A percentile compares a stretch with the other conserved stretches of the same genome.
phyloP scores from a whole-genome alignment of 345 rosid species.

The Noccaea bulbosa region DNA sequence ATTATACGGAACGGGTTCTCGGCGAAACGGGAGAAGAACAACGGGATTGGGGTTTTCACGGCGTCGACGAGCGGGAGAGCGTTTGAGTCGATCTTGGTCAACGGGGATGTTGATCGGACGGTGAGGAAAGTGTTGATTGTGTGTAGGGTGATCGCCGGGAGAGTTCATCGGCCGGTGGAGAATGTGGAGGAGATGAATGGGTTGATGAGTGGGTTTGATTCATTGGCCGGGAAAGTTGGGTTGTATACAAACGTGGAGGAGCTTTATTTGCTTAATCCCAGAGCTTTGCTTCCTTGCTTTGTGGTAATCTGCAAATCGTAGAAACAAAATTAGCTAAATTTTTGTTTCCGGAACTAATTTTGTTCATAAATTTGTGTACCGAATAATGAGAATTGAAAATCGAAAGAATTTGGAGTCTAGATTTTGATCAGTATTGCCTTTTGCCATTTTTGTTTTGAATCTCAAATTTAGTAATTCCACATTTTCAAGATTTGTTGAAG shows the following conservation, averaged over 20 bases:
- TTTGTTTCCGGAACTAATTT: constrained; percentile 3
- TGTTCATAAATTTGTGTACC: constrained; percentile 13
- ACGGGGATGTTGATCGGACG: constrained; percentile 49
- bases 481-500: neutral
- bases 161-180: constrained; percentile 93
- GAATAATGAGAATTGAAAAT: constrained; percentile 3
- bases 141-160: constrained; percentile 94
- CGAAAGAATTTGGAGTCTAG: neutral
- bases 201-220: constrained; percentile 81
- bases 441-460: neutral
- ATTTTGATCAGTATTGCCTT: neutral
- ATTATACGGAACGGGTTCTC: constrained; percentile 82
- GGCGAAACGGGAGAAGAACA: constrained; percentile 72
- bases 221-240: constrained; percentile 95
- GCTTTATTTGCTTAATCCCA: constrained; percentile 92
- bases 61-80: constrained; percentile 97
- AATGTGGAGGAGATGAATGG: constrained; percentile 82
- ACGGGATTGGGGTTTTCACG: constrained; percentile 88
- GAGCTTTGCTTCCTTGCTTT: constrained; percentile 92
- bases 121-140: constrained; percentile 86
- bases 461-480: neutral
- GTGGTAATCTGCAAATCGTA: constrained; percentile 85
- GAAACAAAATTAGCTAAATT: constrained; percentile 10
- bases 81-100: constrained; percentile 56
- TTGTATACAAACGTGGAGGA: constrained; percentile 91